These are phyloP conservation scores for Spongospora subterranea DNA, from an alignment of 208 protist species.

Conservation along the genomic window DNA sequence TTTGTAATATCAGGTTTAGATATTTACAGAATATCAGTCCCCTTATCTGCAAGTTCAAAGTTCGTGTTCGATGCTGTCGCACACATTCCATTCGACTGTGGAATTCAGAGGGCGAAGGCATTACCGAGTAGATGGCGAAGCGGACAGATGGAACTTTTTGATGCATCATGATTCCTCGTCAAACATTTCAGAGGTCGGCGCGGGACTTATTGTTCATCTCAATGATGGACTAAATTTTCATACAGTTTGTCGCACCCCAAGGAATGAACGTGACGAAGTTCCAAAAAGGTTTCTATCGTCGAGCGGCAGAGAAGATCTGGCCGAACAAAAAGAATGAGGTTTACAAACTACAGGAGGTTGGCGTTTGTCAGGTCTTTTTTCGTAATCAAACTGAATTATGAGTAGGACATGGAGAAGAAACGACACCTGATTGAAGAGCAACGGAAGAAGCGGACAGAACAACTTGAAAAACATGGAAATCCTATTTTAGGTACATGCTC, in stretches of 20 bases:
- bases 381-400: not conserved
- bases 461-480: conserved; percentile 25
- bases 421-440: not conserved
- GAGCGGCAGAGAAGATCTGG: conserved; percentile 28
- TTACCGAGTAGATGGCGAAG: not conserved
- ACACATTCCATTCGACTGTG: conserved; percentile 22
- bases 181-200: not conserved
- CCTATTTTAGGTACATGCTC: not conserved
- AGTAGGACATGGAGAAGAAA: not conserved
- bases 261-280: conserved; percentile 10
- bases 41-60: no score
- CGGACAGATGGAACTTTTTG: conserved; percentile 3
- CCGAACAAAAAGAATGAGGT: conserved; percentile 44
- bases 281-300: conserved; percentile 36
- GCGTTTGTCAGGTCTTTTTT: conserved; percentile 1
- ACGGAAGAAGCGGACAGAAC: not conserved
- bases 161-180: conserved; percentile 51
- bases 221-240: not conserved
- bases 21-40: no score
- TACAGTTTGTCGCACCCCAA: not conserved
- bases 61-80: no score
- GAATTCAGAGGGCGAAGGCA: conserved; percentile 17
- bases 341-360: conserved; percentile 24
- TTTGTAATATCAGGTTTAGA: no score
- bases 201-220: not conserved